A percentile compares a stretch with the other conserved stretches of the same genome.
These are phyloP conservation scores for Cetradonia linearis DNA, from an alignment of 495 filamentous ascomycete species.

Conservation along the genomic window DNA sequence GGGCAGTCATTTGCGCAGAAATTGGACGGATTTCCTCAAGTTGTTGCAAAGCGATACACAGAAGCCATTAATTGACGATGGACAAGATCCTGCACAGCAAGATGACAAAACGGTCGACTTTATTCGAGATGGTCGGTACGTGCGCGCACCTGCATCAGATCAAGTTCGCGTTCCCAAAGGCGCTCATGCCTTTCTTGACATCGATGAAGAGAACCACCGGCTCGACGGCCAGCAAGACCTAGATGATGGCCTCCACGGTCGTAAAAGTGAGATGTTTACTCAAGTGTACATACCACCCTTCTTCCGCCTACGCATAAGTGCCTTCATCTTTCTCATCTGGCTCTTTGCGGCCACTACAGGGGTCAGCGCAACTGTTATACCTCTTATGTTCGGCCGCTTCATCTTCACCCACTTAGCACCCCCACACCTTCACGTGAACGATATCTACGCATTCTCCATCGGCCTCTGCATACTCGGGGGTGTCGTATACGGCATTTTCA, in stretches of 20 bases:
- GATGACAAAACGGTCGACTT: conserved; percentile 43
- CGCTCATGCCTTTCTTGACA: conserved; percentile 65
- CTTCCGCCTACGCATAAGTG: conserved; percentile 68
- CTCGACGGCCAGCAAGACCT: conserved; percentile 50
- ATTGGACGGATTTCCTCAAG: conserved; percentile 43
- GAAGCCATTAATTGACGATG: conserved; percentile 36
- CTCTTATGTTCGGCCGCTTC: conserved; percentile 70
- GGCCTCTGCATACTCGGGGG: conserved; percentile 71
- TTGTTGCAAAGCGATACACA: conserved; percentile 41
- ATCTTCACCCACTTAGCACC: conserved; percentile 63
- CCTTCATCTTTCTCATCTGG: conserved; percentile 89
- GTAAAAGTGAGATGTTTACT: conserved; percentile 55
- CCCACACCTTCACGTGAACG: conserved; percentile 62
- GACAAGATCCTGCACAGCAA: conserved; percentile 29
- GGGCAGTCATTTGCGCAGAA: conserved; percentile 48
- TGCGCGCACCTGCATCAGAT: conserved; percentile 83
- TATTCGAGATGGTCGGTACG: conserved; percentile 66
- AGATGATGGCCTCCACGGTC: conserved; percentile 55
- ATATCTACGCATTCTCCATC: conserved; percentile 90
- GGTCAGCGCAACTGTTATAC: conserved; percentile 79
- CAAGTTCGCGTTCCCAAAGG: conserved; percentile 89
- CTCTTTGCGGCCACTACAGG: conserved; percentile 86
- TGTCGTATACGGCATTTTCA: conserved; percentile 46
- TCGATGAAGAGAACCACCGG: conserved; percentile 58
- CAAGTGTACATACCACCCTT: conserved; percentile 82